Conservation (phyloP, 2,329 filamentous ascomycete species). For the Esteya vermicola region DNA sequence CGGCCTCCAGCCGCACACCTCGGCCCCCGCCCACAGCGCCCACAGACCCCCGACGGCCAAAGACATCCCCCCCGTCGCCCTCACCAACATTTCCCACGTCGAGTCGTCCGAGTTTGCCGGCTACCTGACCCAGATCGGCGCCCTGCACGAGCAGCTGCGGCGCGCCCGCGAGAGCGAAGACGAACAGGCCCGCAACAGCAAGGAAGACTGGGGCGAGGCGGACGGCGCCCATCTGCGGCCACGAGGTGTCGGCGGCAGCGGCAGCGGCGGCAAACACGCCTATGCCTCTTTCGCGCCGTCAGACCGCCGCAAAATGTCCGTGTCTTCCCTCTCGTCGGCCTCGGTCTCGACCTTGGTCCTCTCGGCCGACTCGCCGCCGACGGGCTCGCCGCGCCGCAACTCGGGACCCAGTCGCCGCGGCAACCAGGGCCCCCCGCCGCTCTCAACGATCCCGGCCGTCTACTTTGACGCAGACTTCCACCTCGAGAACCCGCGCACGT, state of each 20-base stretch:
- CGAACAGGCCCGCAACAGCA: slow-evolving; percentile 30
- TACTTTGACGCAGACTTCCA: slow-evolving; percentile 95
- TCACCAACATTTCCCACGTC: slow-evolving; percentile 77
- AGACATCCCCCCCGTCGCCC: slow-evolving; percentile 85
- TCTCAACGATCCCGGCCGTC: slow-evolving; percentile 82
- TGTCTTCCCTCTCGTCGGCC: slow-evolving; percentile 25
- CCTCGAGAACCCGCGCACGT: slow-evolving; percentile 88
- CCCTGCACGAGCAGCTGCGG: slow-evolving; percentile 78
- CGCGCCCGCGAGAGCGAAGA: slow-evolving; percentile 68
- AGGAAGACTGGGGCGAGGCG: slow-evolving; percentile 26
- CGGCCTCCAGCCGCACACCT: slow-evolving; percentile 66
- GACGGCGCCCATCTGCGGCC: slow-evolving; percentile 29
- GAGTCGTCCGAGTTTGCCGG: slow-evolving; percentile 67
- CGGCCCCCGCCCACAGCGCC: slow-evolving; percentile 51
- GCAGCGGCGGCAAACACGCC: slow-evolving; percentile 23
- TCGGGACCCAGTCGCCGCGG: slow-evolving; percentile 40
- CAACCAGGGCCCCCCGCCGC: slow-evolving; percentile 61
- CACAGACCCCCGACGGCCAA: slow-evolving; percentile 72
- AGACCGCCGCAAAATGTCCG: slow-evolving; percentile 25
- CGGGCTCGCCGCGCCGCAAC: slow-evolving; percentile 29
- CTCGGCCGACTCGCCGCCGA: too few species aligned
- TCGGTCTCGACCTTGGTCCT: too few species aligned
- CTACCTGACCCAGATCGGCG: slow-evolving; percentile 75
- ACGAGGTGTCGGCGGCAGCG: slow-evolving; percentile 31
- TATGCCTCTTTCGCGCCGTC: too few species aligned